Percentiles rank a stretch among this genome's conserved stretches.
These are phyloP conservation scores for Jimgerdemannia flammicorona DNA, from an alignment of 192 early-diverging fungal genomes.

Conservation along the genomic window DNA sequence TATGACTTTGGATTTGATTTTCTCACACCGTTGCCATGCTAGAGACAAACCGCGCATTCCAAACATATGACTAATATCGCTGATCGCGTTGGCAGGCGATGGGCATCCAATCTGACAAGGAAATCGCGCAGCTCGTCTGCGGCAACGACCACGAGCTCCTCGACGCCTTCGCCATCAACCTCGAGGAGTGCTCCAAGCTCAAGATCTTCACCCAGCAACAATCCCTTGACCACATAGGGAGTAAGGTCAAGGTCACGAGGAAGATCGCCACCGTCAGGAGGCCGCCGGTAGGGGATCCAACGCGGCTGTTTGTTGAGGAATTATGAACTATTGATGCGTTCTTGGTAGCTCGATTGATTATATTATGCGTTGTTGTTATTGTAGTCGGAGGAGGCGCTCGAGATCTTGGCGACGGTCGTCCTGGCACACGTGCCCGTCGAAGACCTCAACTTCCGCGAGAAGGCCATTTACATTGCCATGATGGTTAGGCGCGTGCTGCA, in stretches of 20 bases:
- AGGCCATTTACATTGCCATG: constrained; percentile 88
- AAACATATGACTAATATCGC: neutral
- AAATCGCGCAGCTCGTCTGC: constrained; percentile 90
- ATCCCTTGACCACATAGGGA: constrained; percentile 85
- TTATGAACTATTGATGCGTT: neutral
- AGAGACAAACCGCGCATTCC: neutral
- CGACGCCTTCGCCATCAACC: constrained; percentile 76
- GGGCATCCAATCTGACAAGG: constrained; percentile 92
- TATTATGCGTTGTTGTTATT: constrained; percentile 4
- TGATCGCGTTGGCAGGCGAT: constrained; percentile 54
- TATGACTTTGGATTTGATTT: constrained; percentile 6
- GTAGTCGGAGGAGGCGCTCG: constrained; percentile 80
- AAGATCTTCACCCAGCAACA: constrained; percentile 88
- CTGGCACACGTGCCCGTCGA: constrained; percentile 89
- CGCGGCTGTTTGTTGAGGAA: neutral
- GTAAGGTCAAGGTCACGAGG: constrained; percentile 68
- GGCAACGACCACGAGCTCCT: constrained; percentile 82
- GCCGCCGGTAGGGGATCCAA: constrained; percentile 35
- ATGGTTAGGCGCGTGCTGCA: constrained; percentile 92
- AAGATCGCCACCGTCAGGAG: constrained; percentile 46
- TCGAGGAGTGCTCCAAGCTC: constrained; percentile 78
- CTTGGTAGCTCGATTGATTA: neutral
- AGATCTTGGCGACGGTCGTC: constrained; percentile 82
- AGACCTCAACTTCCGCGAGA: constrained; percentile 83
- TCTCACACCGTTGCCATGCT: neutral